Conservation (phyloP, 225 moss, liverwort and hornwort species). For the Straminergon stramineum region DNA sequence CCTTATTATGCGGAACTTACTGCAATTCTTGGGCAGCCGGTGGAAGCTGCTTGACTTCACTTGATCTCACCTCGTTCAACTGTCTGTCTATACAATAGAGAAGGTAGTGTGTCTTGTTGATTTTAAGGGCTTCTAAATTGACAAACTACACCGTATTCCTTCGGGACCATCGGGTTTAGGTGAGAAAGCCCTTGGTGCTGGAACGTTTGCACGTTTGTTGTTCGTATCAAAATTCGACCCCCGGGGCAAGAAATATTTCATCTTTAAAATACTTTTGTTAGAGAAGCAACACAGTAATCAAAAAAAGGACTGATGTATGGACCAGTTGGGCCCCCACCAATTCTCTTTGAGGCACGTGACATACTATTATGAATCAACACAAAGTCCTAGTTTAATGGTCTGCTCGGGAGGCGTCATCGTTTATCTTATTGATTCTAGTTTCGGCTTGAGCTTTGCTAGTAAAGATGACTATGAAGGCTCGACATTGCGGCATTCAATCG, state of each 20-base stretch:
- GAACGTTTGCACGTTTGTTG: not conserved
- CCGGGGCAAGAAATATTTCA: not conserved
- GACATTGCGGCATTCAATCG: conserved; percentile 63
- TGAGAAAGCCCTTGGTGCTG: not conserved
- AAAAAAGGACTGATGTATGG: not conserved
- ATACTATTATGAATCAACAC: not conserved
- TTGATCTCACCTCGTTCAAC: not conserved
- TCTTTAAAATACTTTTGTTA: not conserved
- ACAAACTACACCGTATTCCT: not conserved
- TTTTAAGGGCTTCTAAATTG: not conserved
- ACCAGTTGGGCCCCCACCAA: no score
- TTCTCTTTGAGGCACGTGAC: not conserved
- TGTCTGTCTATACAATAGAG: not conserved
- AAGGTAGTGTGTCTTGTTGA: not conserved
- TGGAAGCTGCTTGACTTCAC: conserved; percentile 21
- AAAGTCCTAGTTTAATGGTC: not conserved
- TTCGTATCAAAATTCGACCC: not conserved
- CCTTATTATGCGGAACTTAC: conserved; percentile 60
- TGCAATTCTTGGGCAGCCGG: conserved; percentile 45
- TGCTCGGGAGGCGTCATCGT: conserved; percentile 54
- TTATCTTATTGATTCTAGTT: conserved; percentile 52
- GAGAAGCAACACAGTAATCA: not conserved
- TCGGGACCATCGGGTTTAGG: not conserved
- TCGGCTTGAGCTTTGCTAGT: conserved; percentile 47
- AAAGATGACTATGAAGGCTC: conserved; percentile 31